Base-by-base conservation (phyloP, 768 basidiomycete species). In the Phaffia australis region DNA sequence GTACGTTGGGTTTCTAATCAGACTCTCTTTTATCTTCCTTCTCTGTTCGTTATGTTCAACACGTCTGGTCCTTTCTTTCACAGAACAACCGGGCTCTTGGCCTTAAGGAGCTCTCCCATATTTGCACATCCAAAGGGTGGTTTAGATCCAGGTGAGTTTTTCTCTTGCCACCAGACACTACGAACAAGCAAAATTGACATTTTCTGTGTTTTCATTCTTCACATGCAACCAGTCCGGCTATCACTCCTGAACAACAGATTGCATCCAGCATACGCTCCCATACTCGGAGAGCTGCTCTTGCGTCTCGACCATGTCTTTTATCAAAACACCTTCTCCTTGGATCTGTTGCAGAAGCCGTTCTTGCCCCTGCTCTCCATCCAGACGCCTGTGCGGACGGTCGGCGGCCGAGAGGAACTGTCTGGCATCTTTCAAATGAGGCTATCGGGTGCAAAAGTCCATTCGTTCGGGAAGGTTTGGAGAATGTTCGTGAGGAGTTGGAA, bases 41-140 rank as follows among this genome's bases (percentile, higher is more conserved):
- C 35, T 42, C 35, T 11, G 35, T 42, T 42, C 35, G 4, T 42
- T 56, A 15, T n/a, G 25, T 56, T 19, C 25, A 6, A 30, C 15
- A 15, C 7, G n/a, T 8, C 30, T 11, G n/a, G 9, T 47, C 55
- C 18, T 58, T 16, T 21, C 7, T 29, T 15, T n/a, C 15, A 16
- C 60, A 67, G 66, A 48, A 67, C 54, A 67, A 67, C 66, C 52
- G 30, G 51, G 66, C 66, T 18, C 60, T 61, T 11, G 27, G 52
- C 6, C 19, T 67, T 2, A 42, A 47, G 3, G 59, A 67, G 48
- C 48, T 67, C 19, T 55, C 60, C 11, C 55, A 63, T 14, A 47
- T 55, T 35, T 67, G 66, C 29, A 15, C 47, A 1, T 1, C n/a
- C 6, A 60, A 60, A 16, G 66, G 60, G 0, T 67, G 66, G 66